Evolutionary conservation across 1,284 basidiomycete genomes (phyloP), one percentile per base, ranked within the genome.

Genomic region (Microbotryum violaceum): DNA sequence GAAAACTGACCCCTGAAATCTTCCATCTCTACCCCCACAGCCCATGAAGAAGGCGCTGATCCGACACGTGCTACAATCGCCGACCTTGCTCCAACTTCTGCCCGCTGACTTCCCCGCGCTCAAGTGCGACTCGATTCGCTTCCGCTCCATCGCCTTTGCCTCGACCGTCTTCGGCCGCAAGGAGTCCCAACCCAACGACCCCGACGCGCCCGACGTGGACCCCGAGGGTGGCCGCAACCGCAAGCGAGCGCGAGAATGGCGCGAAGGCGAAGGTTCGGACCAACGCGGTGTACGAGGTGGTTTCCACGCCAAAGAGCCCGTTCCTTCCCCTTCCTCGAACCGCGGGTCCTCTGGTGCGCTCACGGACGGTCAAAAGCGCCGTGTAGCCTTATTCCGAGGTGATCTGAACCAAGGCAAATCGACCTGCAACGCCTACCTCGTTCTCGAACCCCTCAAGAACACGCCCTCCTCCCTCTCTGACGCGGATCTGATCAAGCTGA

Each of bases 371-470:
- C 89, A 97, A 75, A 97, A 97, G 80, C 89, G 94, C 76, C 89
- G 88, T 70, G 85, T 97, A 47, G 90, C 92, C 0, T 96, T 91
- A 74, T 96, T 97, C 75, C 91, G 91, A 73, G 85, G 86, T 62
- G 67, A 71, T 52, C 56, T 71, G 12, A 67, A 68, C 64, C 66
- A 69, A 49, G 63, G 66, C 58, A 70, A 67, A 50, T 57, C 59
- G 25, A 57, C 62, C 8, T 71, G 70, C 64, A 88, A 91, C 71
- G 89, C 89, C 1, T 96, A 96, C 74, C 77, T 92, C 58, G 89
- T 96, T 31, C 89, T 74, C 78, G 79, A 80, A 87, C 70, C 89
- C 88, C 6, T 87, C 83, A 42, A 42, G 37, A 68, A 56, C 21
- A 12, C 16, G 1, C 57, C 62, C 14, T 33, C 37, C 16, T 49